Conservation (phyloP, 1,139 yeast species). For the Entelexis sorbosivorans region DNA sequence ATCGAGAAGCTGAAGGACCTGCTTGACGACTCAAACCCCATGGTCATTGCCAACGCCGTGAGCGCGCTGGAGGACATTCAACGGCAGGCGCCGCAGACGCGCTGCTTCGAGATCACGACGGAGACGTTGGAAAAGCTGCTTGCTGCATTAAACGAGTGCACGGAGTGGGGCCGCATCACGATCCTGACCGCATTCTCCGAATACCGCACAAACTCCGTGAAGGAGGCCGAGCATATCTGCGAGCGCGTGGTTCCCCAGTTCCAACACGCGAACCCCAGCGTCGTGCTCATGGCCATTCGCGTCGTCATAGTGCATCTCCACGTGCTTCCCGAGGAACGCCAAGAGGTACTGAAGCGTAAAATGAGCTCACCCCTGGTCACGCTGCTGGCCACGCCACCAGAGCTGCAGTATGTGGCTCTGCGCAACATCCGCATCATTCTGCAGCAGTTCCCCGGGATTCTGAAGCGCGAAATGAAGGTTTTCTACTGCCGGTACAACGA, state of each 20-base stretch:
- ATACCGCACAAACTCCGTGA: constrained; percentile 43
- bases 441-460: constrained; percentile 74
- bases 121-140: constrained; percentile 54
- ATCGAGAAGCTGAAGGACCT: constrained; percentile 56
- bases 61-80: constrained; percentile 75
- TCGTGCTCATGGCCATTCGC: constrained; percentile 77
- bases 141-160: constrained; percentile 85
- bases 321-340: constrained; percentile 39
- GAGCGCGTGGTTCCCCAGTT: constrained; percentile 90
- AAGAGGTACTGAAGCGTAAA: constrained; percentile 48
- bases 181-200: constrained; percentile 73
- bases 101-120: constrained; percentile 36
- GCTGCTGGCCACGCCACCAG: constrained; percentile 75
- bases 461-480: constrained; percentile 73
- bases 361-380: constrained; percentile 89
- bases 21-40: constrained; percentile 81
- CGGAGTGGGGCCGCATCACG: constrained; percentile 97
- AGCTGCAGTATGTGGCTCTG: constrained; percentile 89
- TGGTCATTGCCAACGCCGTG: constrained; percentile 87
- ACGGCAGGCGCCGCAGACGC: constrained; percentile 49
- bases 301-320: constrained; percentile 66
- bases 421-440: constrained; percentile 82
- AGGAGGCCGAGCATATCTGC: constrained; percentile 74
- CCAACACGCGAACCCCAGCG: constrained; percentile 96
- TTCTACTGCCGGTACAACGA: constrained; percentile 91